These are phyloP conservation scores for Anisogramma anomala DNA, from an alignment of 2,329 filamentous ascomycete species.

Conservation along the genomic window DNA sequence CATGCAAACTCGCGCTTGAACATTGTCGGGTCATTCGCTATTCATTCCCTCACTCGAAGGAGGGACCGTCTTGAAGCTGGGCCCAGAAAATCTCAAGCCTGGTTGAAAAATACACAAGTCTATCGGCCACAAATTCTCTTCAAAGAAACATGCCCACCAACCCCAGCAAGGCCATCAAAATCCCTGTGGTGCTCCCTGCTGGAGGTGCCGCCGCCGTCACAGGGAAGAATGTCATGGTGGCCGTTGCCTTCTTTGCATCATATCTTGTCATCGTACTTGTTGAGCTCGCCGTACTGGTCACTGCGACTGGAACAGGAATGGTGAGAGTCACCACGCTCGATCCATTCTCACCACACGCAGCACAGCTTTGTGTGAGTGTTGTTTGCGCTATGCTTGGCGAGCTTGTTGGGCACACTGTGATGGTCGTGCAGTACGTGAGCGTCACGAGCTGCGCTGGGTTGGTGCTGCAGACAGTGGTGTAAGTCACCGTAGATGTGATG, in stretches of 20 bases:
- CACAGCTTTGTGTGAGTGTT: constrained; percentile 21
- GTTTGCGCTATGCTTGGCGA: constrained; percentile 19
- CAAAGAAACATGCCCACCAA: background rate
- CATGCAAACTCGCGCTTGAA: too few relatives aligned
- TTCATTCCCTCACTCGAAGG: too few relatives aligned
- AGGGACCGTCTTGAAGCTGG: too few relatives aligned
- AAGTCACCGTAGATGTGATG: constrained; percentile 23
- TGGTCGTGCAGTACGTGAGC: constrained; percentile 24
- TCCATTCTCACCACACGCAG: constrained; percentile 22
- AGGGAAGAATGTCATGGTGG: background rate
- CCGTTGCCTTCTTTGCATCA: background rate
- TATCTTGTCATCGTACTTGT: background rate
- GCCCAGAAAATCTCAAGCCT: too few relatives aligned
- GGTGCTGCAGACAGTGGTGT: constrained; percentile 25
- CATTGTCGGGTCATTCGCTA: background rate
- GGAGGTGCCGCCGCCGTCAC: background rate
- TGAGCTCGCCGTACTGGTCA: background rate
- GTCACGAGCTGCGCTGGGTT: constrained; percentile 23
- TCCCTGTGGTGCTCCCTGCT: background rate
- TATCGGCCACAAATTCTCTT: too few relatives aligned
- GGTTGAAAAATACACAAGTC: too few relatives aligned
- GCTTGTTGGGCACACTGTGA: constrained; percentile 17
- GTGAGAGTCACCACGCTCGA: constrained; percentile 25
- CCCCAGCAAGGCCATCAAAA: background rate
- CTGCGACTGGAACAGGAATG: constrained; percentile 19